Percentiles rank a stretch among this genome's conserved stretches.
Conservation (phyloP, 75 land plant species). For the Gnetum montanum region DNA sequence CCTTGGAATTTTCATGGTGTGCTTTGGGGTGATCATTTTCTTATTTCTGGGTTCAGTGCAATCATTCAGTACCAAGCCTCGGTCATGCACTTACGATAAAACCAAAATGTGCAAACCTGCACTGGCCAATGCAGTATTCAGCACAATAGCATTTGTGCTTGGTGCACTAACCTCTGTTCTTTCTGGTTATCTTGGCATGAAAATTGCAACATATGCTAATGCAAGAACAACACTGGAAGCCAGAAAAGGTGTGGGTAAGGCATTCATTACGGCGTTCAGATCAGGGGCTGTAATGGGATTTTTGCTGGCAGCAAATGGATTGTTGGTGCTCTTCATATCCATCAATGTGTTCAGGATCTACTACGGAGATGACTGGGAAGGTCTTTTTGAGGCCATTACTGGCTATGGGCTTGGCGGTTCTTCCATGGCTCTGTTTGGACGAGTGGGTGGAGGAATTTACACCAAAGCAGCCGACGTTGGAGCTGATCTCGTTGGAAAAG, state of each 20-base stretch:
- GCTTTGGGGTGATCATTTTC: conserved; percentile 58
- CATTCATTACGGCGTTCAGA: conserved; percentile 56
- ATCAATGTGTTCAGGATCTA: conserved; percentile 54
- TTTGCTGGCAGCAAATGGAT: conserved; percentile 56
- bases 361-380: conserved; percentile 59
- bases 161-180: conserved; percentile 68
- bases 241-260: conserved; percentile 58
- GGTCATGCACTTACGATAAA: conserved; percentile 34
- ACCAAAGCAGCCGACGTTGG: conserved; percentile 67
- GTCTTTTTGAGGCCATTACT: conserved; percentile 57
- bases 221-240: conserved; percentile 72
- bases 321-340: conserved; percentile 41
- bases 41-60: conserved; percentile 69
- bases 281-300: conserved; percentile 66
- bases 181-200: conserved; percentile 70
- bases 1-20: conserved; percentile 43
- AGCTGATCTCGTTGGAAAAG: conserved; percentile 72
- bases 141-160: conserved; percentile 53
- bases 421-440: conserved; percentile 64
- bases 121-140: conserved; percentile 58
- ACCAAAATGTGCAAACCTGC: conserved; percentile 33
- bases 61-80: conserved; percentile 49
- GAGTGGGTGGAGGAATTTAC: conserved; percentile 77
- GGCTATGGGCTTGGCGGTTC: conserved; percentile 78
- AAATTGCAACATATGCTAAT: conserved; percentile 60